Percentiles rank a stretch among this genome's conserved stretches.
phyloP scores from a whole-genome alignment of 2,329 filamentous ascomycete genomes.

The Aspergillus neotritici region DNA sequence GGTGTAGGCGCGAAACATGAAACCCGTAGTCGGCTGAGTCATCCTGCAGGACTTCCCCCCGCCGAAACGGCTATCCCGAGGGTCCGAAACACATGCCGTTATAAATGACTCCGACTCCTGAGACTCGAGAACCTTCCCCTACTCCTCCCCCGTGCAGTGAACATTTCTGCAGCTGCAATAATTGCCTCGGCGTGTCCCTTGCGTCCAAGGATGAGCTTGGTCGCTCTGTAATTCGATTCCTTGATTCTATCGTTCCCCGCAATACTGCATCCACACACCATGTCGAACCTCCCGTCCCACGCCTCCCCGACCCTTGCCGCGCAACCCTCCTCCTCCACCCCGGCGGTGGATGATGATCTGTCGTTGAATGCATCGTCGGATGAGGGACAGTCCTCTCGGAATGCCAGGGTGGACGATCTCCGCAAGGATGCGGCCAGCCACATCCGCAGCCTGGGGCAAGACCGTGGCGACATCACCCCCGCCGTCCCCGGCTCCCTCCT shows the following conservation, averaged over 20 bases:
- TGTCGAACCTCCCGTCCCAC: constrained; percentile 53
- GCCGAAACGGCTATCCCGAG: constrained; percentile 13
- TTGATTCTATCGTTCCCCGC: constrained; percentile 4
- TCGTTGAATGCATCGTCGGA: constrained; percentile 14
- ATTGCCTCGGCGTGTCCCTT: too few relatives aligned
- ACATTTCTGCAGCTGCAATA: too few relatives aligned
- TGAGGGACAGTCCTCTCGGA: constrained; percentile 4
- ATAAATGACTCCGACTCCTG: constrained; percentile 1
- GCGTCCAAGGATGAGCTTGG: background rate
- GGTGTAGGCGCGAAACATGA: too few relatives aligned
- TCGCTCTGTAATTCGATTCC: background rate
- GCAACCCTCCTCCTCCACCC: constrained; percentile 24
- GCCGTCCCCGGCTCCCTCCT: constrained; percentile 49
- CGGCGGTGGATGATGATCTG: constrained; percentile 18
- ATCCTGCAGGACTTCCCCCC: constrained; percentile 9
- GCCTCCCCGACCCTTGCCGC: constrained; percentile 47
- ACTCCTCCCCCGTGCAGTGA: too few relatives aligned
- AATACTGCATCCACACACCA: constrained; percentile 26
- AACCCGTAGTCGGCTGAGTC: constrained; percentile 10
- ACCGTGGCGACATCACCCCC: constrained; percentile 35
- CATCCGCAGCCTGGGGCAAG: constrained; percentile 18
- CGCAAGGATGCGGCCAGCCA: constrained; percentile 16
- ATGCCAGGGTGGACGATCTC: constrained; percentile 11
- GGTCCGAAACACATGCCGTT: constrained; percentile 12
- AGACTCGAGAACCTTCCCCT: background rate